Conservation (phyloP, 2,329 filamentous ascomycete genomes). For the Arthrinium phaeospermum region DNA sequence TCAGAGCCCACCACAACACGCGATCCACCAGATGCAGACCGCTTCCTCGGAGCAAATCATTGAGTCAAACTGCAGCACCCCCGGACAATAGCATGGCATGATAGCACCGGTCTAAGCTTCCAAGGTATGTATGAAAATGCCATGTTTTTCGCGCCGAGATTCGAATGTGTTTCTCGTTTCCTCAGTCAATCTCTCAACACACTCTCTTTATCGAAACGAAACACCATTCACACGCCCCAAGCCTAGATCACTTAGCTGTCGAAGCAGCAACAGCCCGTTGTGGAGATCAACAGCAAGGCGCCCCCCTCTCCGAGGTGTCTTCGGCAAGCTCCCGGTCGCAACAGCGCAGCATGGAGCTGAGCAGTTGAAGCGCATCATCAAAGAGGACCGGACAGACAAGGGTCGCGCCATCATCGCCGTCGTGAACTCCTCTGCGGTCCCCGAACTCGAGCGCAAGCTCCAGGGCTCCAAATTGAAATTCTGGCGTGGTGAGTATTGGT, state of each 20-base stretch:
- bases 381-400: slow-evolving; percentile 22
- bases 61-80: background rate
- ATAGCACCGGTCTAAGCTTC: background rate
- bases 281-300: background rate
- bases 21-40: slow-evolving; percentile 14
- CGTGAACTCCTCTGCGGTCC: slow-evolving; percentile 5
- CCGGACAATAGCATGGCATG: slow-evolving; percentile 14
- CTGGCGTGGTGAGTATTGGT: slow-evolving; percentile 10
- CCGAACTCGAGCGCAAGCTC: slow-evolving; percentile 21
- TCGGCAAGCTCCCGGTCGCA: background rate
- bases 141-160: background rate
- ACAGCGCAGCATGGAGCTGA: slow-evolving; percentile 1
- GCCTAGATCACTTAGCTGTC: slow-evolving; percentile 16
- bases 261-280: background rate
- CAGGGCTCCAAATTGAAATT: slow-evolving; percentile 22
- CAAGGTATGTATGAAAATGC: slow-evolving; percentile 9
- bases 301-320: background rate
- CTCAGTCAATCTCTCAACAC: background rate
- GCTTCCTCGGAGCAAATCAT: background rate
- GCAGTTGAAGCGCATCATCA: slow-evolving; percentile 22
- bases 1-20: slow-evolving; percentile 13
- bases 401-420: slow-evolving; percentile 23
- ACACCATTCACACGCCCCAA: background rate
- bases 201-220: background rate
- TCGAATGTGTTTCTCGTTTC: background rate